A percentile compares a stretch with the other conserved stretches of the same genome.
phyloP scores from a whole-genome alignment of 106 monocot species.

The Platanthera zijinensis region DNA sequence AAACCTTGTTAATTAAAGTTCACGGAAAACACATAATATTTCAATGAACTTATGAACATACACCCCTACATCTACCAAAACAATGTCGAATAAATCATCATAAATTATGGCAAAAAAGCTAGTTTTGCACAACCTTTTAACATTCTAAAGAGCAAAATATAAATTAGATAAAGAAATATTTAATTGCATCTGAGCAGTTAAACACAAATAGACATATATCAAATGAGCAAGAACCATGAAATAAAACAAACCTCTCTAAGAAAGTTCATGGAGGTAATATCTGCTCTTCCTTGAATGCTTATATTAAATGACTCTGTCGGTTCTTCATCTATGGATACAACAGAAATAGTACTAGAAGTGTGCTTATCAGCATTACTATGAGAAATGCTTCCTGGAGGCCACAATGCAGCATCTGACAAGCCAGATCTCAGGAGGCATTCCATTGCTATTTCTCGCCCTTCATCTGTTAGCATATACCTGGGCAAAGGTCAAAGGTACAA shows the following conservation, averaged over 20 bases:
- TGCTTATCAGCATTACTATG: constrained; percentile 9
- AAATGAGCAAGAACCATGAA: not conserved
- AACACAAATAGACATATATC: not conserved
- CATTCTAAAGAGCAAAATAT: not conserved
- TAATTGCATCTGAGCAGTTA: not conserved
- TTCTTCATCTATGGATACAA: constrained; percentile 17
- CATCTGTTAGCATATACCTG: constrained; percentile 91
- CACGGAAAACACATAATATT: not conserved
- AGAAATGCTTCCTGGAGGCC: constrained; percentile 13
- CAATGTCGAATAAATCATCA: not conserved
- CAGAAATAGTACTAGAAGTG: constrained; percentile 10
- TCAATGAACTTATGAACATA: not conserved
- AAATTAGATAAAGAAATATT: not conserved
- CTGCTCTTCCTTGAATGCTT: not conserved
- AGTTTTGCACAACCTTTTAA: not conserved
- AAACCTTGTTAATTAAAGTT: not conserved
- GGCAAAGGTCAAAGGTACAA: constrained; percentile 6
- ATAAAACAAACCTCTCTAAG: not conserved
- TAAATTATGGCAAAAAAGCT: not conserved
- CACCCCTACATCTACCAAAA: not conserved
- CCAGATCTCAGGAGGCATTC: constrained; percentile 82
- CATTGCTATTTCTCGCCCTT: constrained; percentile 65
- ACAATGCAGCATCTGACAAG: constrained; percentile 28
- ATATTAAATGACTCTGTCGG: not conserved
- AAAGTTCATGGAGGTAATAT: not conserved